Percentiles rank a stretch among this genome's conserved stretches.
Conservation (phyloP, 257 asterid species). For the Parsonsia alboflavescens region DNA sequence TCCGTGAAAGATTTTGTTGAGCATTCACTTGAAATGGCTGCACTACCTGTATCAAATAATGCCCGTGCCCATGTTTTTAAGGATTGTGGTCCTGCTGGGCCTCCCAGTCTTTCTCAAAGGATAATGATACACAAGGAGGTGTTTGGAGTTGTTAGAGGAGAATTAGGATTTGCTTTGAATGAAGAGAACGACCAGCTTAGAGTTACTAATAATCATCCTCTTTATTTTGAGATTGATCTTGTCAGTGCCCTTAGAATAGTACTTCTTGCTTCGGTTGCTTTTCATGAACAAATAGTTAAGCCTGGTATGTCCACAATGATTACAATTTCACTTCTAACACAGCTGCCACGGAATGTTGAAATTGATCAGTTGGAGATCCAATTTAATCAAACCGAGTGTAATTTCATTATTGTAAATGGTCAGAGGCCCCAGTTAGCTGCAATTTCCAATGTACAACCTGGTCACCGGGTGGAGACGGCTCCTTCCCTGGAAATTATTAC, state of each 20-base stretch:
- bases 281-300: constrained; percentile 89
- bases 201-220: constrained; percentile 67
- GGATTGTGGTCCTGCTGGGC: constrained; percentile 83
- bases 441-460: constrained; percentile 59
- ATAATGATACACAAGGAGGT: constrained; percentile 77
- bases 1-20: constrained; percentile 81
- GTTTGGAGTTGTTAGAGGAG: constrained; percentile 68
- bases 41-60: constrained; percentile 61
- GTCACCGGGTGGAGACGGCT: constrained; percentile 88
- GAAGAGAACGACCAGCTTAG: constrained; percentile 42
- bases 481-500: constrained; percentile 61
- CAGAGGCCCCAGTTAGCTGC: constrained; percentile 71
- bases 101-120: constrained; percentile 66
- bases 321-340: constrained; percentile 81
- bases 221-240: constrained; percentile 92
- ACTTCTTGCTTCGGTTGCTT: constrained; percentile 92
- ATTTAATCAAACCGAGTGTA: constrained; percentile 89
- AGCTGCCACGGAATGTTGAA: constrained; percentile 68
- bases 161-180: constrained; percentile 35
- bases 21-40: constrained; percentile 98
- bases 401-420: constrained; percentile 75
- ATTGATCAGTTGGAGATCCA: constrained; percentile 97
- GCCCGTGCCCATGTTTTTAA: constrained; percentile 33
- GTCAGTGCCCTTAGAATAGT: constrained; percentile 85
- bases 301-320: constrained; percentile 71